Base-by-base conservation (phyloP, 2,329 filamentous ascomycete species). In the Plenodomus tracheiphilus region DNA sequence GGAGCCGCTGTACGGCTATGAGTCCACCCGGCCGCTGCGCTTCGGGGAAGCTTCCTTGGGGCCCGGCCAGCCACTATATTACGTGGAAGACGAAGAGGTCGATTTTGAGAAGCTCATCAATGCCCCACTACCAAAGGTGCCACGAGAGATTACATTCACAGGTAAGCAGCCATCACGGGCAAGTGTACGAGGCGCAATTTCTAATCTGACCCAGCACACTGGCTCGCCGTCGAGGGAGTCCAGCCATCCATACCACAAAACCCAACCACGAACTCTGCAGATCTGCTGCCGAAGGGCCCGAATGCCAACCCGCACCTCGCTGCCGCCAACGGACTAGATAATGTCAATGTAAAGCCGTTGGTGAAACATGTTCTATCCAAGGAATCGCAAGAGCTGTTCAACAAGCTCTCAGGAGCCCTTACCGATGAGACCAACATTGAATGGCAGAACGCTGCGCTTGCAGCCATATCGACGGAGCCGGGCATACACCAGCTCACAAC, bases 21-120 rank as follows among this genome's bases (percentile, higher is more conserved):
- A 97, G 69, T 92, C 91, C 28, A 94, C 90, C 36, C 81, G 93
- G 43, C 90, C 92, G 20, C 77, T 99, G 63, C 84, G 89, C 46
- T 99, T 95, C 68, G 94, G 94, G 43, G 94, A 99, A 74, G 94
- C 94, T 2, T 95, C 89, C 49, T 78, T 99, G 52, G 94, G 94
- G 0, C 91, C 92, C 13, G 92, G 93, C 9, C 94, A 99, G 74
- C 91, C 93, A 44, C 78, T 99, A 18, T 99, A 93, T 74, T 99
- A 99, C 71, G 88, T 99, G 32, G 94, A 99, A 68, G 94, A 99
- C 70, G 94, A 99, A 69, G 94, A 99, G 77, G 87, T 97, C 46
- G 94, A 99, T 74, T 97, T 99, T 69, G 94, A 99, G 77, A 97
- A 97, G 79, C 79, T 99, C 59, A 97, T 99, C 71, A 99, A 99